Evolutionary conservation across 148 eudicot genomes (phyloP).

Genomic region (Hydrangea macrophylla): DNA sequence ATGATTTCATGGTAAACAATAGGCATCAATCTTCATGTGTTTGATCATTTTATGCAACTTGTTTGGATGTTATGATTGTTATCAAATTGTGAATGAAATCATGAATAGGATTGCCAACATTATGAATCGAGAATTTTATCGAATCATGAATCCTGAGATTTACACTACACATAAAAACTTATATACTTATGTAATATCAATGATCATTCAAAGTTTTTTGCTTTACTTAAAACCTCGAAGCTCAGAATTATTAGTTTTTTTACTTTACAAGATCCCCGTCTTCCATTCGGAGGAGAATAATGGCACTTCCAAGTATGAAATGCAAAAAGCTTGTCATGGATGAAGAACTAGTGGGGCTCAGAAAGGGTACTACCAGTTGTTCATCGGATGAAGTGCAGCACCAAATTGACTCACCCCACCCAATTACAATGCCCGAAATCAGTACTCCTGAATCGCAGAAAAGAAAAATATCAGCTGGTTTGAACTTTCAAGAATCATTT

Average conservation of each 20-base stretch:
- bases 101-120: too few relatives aligned
- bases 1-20: conserved; percentile 83
- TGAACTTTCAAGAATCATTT: conserved; percentile 31
- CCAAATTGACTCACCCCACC: conserved; percentile 20
- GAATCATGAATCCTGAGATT: too few relatives aligned
- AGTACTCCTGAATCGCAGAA: conserved; percentile 50
- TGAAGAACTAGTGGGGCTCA: conserved; percentile 16
- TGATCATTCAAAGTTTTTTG: too few relatives aligned
- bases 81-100: too few relatives aligned
- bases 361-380: conserved; percentile 21
- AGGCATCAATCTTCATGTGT: neutral
- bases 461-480: conserved; percentile 23
- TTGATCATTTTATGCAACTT: neutral
- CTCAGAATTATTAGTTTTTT: too few relatives aligned
- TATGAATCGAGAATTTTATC: too few relatives aligned
- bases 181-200: too few relatives aligned
- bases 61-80: neutral
- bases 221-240: too few relatives aligned
- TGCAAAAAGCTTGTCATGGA: conserved; percentile 38
- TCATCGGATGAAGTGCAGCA: conserved; percentile 15
- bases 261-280: conserved; percentile 61
- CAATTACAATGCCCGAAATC: conserved; percentile 37
- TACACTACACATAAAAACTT: too few relatives aligned
- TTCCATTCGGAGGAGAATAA: conserved; percentile 52
- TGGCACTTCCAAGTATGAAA: conserved; percentile 38